A percentile compares a stretch with the other conserved stretches of the same genome.
Conservation (phyloP, 192 early-diverging fungal genomes). For the Dissophora ornata region DNA sequence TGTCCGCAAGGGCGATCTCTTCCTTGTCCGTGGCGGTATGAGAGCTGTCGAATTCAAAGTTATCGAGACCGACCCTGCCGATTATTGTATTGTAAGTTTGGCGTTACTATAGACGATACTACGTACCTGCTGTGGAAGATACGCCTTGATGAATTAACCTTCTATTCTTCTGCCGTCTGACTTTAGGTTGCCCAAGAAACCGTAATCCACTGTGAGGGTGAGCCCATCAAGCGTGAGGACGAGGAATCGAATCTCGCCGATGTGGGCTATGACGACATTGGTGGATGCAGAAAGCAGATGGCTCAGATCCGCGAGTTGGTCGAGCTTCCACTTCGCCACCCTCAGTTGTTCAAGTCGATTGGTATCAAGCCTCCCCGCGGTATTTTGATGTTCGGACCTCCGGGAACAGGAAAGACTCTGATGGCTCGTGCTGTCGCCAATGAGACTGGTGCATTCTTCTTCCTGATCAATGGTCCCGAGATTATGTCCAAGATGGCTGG, state of each 20-base stretch:
- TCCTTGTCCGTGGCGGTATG: constrained; percentile 96
- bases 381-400: constrained; percentile 98
- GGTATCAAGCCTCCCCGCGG: constrained; percentile 99
- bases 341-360: constrained; percentile 98
- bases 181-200: constrained; percentile 94
- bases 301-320: constrained; percentile 99
- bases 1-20: constrained; percentile 95
- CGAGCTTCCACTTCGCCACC: constrained; percentile 96
- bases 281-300: constrained; percentile 97
- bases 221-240: constrained; percentile 98
- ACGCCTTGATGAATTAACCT: too few species aligned
- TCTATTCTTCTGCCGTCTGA: neutral
- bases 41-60: constrained; percentile 99
- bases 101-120: too few species aligned
- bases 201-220: constrained; percentile 98
- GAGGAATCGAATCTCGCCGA: constrained; percentile 93
- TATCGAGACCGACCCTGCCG: constrained; percentile 94
- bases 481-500: constrained; percentile 99
- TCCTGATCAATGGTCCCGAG: constrained; percentile 98
- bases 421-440: constrained; percentile 99
- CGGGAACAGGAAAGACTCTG: constrained; percentile 99
- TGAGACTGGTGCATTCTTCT: constrained; percentile 99
- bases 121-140: too few species aligned
- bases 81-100: constrained; percentile 93
- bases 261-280: constrained; percentile 99